phyloP scores from a whole-genome alignment of 805 yeast species.

The Suhomyces canberraensis region DNA sequence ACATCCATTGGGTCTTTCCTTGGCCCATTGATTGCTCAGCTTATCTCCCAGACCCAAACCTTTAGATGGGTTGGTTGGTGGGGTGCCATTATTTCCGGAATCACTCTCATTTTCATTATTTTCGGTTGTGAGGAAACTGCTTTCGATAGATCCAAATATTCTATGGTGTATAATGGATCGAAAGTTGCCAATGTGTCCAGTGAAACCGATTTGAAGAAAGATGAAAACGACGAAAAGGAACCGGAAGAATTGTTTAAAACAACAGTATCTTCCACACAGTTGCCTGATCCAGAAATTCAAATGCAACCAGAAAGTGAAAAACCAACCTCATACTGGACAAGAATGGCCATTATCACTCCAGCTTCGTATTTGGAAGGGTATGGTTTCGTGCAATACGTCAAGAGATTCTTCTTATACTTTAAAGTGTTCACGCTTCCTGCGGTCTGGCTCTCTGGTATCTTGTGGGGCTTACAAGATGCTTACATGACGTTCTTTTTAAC shows the following conservation, averaged over 20 bases:
- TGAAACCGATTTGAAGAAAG: constrained; percentile 1
- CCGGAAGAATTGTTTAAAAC: neutral
- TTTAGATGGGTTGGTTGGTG: constrained; percentile 56
- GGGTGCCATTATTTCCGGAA: constrained; percentile 43
- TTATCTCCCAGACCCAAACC: constrained; percentile 46
- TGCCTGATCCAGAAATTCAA: constrained; percentile 3
- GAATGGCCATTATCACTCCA: constrained; percentile 32
- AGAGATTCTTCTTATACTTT: constrained; percentile 29
- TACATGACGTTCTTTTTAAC: constrained; percentile 38
- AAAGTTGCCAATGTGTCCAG: constrained; percentile 5
- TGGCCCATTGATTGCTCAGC: constrained; percentile 61
- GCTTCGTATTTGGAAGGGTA: constrained; percentile 34
- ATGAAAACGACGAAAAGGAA: neutral
- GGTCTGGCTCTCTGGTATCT: constrained; percentile 33
- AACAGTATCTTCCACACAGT: neutral
- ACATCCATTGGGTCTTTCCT: constrained; percentile 52
- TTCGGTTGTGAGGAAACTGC: constrained; percentile 56
- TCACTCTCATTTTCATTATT: constrained; percentile 37
- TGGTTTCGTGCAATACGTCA: constrained; percentile 41
- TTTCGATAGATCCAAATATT: constrained; percentile 34
- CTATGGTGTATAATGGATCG: constrained; percentile 10
- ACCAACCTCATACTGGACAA: constrained; percentile 10
- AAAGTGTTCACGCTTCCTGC: constrained; percentile 37
- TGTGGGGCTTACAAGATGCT: constrained; percentile 41
- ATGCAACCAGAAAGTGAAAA: constrained; percentile 8